Base-by-base conservation (phyloP, 129 eudicot species). In the Ambrosia trifida region DNA sequence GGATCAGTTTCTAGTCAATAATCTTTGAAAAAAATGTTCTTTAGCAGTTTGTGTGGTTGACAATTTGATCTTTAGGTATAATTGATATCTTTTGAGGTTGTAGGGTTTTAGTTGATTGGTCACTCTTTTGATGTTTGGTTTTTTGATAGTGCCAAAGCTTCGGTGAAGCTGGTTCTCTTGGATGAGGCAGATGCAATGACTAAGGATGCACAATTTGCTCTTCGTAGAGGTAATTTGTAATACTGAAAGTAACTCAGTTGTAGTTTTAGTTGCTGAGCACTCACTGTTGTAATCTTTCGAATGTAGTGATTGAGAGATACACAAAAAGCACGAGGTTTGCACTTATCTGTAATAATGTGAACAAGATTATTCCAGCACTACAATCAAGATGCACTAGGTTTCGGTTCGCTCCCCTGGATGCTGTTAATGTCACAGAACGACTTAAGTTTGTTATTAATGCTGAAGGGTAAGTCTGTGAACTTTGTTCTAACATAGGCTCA, bases 181-280 rank as follows among this genome's bases (percentile, higher is more conserved):
- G 98, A 94, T 69, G 98, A 94, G 79, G 85, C 96, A 41, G 98
- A 94, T 83, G 99, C 99, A 68, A 94, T 94, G 99, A 94, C 99
- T 36, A 94, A 94, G 81, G 99, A 94, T 81, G 99, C 97, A 45
- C 99, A 94, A 63, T 94, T 94, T 83, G 99, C 99, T 80, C 90
- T 94, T 24, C 97, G 95, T 36, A 85, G 99, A 83, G 99, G 99
- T 87, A 83, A 81, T 41, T 20, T 32, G 11, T 7, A 17, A 10
- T 38, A 30, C 28, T 58, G 24, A 38, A 12, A 31, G 40, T 41
- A 77, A 70, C 59, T 62, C 2, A 1, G 13, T 52, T 40, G 30
- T 62, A 43, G 31, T 41, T 77, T 11, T 24, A 18, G 62, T 4
- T 40, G 36, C 20, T 11, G 51, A 51, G 11, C 57, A 2, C 72